Evolutionary conservation across 1,139 yeast species (phyloP).

Genomic region (Scheffersomyces insectosa): DNA sequence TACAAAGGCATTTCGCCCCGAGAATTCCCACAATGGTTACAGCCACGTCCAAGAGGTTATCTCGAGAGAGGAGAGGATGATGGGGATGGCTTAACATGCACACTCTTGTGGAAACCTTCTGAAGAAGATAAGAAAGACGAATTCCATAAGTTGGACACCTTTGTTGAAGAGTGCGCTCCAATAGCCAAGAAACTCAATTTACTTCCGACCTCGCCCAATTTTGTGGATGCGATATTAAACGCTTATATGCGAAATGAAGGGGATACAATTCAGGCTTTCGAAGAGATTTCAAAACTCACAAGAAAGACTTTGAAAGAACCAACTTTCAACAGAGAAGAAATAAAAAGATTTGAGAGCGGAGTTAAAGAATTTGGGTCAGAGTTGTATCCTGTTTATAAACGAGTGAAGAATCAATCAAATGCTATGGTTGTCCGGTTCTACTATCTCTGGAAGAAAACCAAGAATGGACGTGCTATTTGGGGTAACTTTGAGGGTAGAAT

Average conservation of each 20-base stretch:
- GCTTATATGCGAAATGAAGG: conserved; percentile 55
- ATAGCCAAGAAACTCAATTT: conserved; percentile 49
- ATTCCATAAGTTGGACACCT: conserved; percentile 49
- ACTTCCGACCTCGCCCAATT: conserved; percentile 64
- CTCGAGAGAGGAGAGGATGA: conserved; percentile 83
- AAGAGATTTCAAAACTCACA: conserved; percentile 42
- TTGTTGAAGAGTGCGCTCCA: conserved; percentile 54
- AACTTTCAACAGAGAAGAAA: conserved; percentile 63
- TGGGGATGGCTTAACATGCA: conserved; percentile 53
- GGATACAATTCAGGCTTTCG: conserved; percentile 48
- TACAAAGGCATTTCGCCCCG: conserved; percentile 39
- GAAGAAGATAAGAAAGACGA: conserved; percentile 31
- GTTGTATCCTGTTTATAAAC: conserved; percentile 67
- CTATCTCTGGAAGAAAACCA: conserved; percentile 88
- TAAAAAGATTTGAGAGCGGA: conserved; percentile 71
- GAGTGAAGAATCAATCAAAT: conserved; percentile 67
- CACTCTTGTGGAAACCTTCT: conserved; percentile 66
- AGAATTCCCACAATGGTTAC: conserved; percentile 73
- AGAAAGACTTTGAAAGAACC: conserved; percentile 72
- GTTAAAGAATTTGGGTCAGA: conserved; percentile 78
- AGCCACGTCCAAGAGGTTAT: conserved; percentile 76
- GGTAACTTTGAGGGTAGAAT: conserved; percentile 76
- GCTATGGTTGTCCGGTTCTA: conserved; percentile 83
- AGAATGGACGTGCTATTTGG: conserved; percentile 76
- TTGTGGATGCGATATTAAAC: conserved; percentile 68